A percentile compares a stretch with the other conserved stretches of the same genome.
phyloP scores from a whole-genome alignment of 176 grass and related monocot genomes.

The Puccinellia tenuiflora region DNA sequence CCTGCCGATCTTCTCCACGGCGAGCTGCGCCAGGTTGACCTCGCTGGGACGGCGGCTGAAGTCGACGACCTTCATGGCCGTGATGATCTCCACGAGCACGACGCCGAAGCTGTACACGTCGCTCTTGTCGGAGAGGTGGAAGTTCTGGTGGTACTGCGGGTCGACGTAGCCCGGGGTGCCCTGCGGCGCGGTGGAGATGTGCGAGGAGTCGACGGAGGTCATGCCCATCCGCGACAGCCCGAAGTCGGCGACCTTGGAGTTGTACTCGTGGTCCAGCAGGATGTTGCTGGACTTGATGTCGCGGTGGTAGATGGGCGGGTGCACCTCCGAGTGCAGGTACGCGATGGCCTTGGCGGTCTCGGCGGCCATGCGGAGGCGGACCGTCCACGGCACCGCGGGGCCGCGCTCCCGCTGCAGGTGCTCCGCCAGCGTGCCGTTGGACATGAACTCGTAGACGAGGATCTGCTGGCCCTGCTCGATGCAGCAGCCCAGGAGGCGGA shows the following conservation, averaged over 20 bases:
- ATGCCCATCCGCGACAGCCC: slow-evolving; percentile 63
- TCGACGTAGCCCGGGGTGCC: slow-evolving; percentile 91
- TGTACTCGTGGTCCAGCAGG: slow-evolving; percentile 54
- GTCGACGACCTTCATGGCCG: slow-evolving; percentile 42
- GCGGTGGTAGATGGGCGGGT: slow-evolving; percentile 65
- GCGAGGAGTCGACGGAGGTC: slow-evolving; percentile 17
- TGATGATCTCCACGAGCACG: slow-evolving; percentile 55
- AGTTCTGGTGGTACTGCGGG: slow-evolving; percentile 89
- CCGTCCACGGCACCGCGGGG: slow-evolving; percentile 45
- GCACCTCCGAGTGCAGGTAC: slow-evolving; percentile 58
- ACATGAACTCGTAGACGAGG: slow-evolving; percentile 88
- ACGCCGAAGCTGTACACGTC: slow-evolving; percentile 99
- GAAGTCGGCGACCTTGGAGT: slow-evolving; percentile 75
- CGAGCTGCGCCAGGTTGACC: slow-evolving; percentile 53
- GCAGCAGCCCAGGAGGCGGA: slow-evolving; percentile 72
- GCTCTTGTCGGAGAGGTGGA: slow-evolving; percentile 92
- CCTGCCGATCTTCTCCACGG: slow-evolving; percentile 42
- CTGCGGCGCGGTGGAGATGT: slow-evolving; percentile 65
- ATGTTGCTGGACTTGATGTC: slow-evolving; percentile 84
- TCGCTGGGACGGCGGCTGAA: slow-evolving; percentile 33
- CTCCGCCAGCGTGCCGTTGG: slow-evolving; percentile 69
- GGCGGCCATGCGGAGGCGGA: slow-evolving; percentile 51
- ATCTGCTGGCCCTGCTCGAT: slow-evolving; percentile 60
- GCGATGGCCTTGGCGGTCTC: slow-evolving; percentile 66
- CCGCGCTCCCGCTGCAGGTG: slow-evolving; percentile 70